These are phyloP conservation scores for Mycena galopus DNA, from an alignment of 768 basidiomycete species.

Conservation along the genomic window DNA sequence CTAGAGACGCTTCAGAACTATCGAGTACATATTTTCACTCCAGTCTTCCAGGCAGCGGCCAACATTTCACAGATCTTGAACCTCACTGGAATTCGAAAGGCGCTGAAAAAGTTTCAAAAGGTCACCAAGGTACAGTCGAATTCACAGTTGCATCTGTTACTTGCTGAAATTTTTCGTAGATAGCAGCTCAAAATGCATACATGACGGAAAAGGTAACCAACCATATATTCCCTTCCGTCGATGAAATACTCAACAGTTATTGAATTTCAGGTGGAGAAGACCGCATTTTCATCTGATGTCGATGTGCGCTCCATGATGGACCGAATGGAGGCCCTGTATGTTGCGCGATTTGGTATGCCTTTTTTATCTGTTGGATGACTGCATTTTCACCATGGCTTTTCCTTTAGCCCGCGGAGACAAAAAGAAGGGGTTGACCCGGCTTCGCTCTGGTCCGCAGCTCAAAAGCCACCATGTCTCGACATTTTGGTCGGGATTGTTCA, in stretches of 20 bases:
- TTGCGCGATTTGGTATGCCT: conserved; percentile 80
- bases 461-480: conserved; percentile 79
- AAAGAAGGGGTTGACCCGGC: conserved; percentile 78
- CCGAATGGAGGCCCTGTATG: conserved; percentile 83
- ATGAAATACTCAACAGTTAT: conserved; percentile 3
- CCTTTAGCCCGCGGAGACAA: conserved; percentile 72
- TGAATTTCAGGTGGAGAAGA: conserved; percentile 69
- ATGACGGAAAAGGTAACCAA: conserved; percentile 80
- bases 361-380: neutral
- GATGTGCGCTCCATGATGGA: conserved; percentile 75
- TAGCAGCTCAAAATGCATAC: conserved; percentile 80
- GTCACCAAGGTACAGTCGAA: conserved; percentile 66
- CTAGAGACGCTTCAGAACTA: conserved; percentile 92
- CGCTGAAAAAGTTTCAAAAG: conserved; percentile 89
- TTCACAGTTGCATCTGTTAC: neutral
- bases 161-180: conserved; percentile 50
- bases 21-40: conserved; percentile 62
- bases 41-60: neutral
- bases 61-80: conserved; percentile 76
- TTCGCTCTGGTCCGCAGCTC: conserved; percentile 65
- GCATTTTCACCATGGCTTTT: conserved; percentile 5
- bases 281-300: conserved; percentile 75
- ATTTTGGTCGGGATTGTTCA: conserved; percentile 78
- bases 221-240: neutral
- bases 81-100: conserved; percentile 90